These are phyloP conservation scores for Trifolium subterraneum DNA, from an alignment of 306 rosid species.

Conservation along the genomic window DNA sequence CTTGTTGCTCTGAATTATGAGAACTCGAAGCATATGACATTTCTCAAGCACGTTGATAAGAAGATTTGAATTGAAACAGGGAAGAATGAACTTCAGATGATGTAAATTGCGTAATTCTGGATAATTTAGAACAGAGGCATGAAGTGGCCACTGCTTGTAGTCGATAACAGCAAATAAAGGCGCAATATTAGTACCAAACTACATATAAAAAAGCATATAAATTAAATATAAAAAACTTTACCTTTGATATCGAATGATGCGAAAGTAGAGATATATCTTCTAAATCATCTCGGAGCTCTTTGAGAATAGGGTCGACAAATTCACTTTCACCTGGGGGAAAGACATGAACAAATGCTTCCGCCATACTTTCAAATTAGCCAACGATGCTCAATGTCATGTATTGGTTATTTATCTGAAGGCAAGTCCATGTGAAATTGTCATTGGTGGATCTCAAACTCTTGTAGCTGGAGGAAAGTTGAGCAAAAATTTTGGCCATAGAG, in stretches of 20 bases:
- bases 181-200: not conserved
- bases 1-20: not conserved
- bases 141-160: conserved; percentile 1
- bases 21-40: conserved; percentile 16
- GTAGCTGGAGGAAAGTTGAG: not conserved
- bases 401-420: no score
- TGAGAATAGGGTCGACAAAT: not conserved
- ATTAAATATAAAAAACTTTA: not conserved
- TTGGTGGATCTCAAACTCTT: not conserved
- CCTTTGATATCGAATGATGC: not conserved
- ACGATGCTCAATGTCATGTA: not conserved
- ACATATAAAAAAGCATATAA: not conserved
- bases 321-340: not conserved
- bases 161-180: not conserved
- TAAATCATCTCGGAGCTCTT: not conserved
- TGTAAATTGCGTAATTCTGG: not conserved
- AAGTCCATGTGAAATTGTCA: not conserved
- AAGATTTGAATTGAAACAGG: not conserved
- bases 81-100: conserved; percentile 8
- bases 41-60: not conserved
- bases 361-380: not conserved
- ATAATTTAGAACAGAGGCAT: not conserved
- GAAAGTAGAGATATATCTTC: not conserved
- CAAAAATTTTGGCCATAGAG: no score
- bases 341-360: not conserved